Evolutionary conservation across 768 basidiomycete species (phyloP).

Genomic region (Gloeostereum incarnatum): DNA sequence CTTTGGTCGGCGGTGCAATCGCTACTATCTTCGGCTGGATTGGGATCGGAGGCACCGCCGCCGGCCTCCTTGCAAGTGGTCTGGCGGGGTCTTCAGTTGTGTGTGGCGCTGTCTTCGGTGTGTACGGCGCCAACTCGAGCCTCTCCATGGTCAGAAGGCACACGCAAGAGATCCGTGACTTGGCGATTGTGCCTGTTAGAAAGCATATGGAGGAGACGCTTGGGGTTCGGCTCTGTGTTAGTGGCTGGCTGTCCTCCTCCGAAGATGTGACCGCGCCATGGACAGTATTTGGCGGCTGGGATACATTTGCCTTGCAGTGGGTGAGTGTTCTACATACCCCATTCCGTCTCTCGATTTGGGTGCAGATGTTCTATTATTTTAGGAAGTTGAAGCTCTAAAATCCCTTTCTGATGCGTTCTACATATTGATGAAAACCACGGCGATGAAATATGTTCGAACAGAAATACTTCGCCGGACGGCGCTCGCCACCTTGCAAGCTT

Average conservation of each 20-base stretch:
- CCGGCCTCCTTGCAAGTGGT: constrained; percentile 40
- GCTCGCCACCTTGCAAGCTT: constrained; percentile 36
- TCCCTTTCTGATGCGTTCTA: constrained; percentile 37
- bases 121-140: constrained; percentile 40
- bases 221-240: constrained; percentile 42
- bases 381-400: constrained; percentile 49
- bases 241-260: constrained; percentile 38
- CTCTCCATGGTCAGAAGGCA: constrained; percentile 40
- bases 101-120: constrained; percentile 50
- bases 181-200: constrained; percentile 38
- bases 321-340: constrained; percentile 18
- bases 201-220: constrained; percentile 30
- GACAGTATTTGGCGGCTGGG: constrained; percentile 35
- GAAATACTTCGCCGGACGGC: constrained; percentile 42
- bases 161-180: constrained; percentile 42
- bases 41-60: constrained; percentile 43
- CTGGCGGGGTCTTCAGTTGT: constrained; percentile 46
- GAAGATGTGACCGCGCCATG: constrained; percentile 44
- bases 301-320: constrained; percentile 52
- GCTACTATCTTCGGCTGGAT: constrained; percentile 37
- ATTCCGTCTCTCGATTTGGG: too few species aligned
- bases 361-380: constrained; percentile 1
- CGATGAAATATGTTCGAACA: constrained; percentile 39
- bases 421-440: constrained; percentile 33
- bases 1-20: constrained; percentile 46